Evolutionary conservation across 805 yeast genomes (phyloP).

Genomic region (Lipomyces chichibuensis): DNA sequence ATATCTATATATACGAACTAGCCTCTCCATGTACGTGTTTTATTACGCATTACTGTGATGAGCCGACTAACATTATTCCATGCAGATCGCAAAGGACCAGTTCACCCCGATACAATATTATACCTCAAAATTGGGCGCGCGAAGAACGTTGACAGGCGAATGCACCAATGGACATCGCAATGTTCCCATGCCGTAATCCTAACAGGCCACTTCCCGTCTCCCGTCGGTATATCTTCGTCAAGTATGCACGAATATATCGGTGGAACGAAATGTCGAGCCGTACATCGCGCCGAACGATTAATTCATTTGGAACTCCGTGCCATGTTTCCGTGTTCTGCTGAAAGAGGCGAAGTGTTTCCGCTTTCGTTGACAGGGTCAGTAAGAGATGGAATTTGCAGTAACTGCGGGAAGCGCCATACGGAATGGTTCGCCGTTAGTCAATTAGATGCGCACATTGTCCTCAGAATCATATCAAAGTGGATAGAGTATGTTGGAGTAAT

Average conservation of each 20-base stretch:
- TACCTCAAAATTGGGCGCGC: constrained; percentile 32
- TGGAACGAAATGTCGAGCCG: constrained; percentile 17
- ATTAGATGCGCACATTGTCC: constrained; percentile 15
- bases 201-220: constrained; percentile 25
- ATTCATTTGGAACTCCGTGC: constrained; percentile 33
- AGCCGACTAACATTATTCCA: constrained; percentile 1
- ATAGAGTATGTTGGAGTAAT: constrained; percentile 28
- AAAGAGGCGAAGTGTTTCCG: not conserved
- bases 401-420: constrained; percentile 27
- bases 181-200: constrained; percentile 28
- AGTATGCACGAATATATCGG: not conserved
- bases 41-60: not conserved
- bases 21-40: not conserved
- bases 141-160: constrained; percentile 24
- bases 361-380: not conserved
- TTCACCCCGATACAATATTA: constrained; percentile 5
- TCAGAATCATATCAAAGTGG: constrained; percentile 25
- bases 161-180: constrained; percentile 34
- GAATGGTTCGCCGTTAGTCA: constrained; percentile 35
- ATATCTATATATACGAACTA: constrained; percentile 31
- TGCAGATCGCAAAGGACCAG: not conserved
- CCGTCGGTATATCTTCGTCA: not conserved
- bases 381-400: constrained; percentile 8
- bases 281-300: constrained; percentile 35
- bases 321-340: constrained; percentile 19